These are phyloP conservation scores for Coemansia sp. DNA, from an alignment of 192 early-diverging fungal genomes.

Conservation along the genomic window DNA sequence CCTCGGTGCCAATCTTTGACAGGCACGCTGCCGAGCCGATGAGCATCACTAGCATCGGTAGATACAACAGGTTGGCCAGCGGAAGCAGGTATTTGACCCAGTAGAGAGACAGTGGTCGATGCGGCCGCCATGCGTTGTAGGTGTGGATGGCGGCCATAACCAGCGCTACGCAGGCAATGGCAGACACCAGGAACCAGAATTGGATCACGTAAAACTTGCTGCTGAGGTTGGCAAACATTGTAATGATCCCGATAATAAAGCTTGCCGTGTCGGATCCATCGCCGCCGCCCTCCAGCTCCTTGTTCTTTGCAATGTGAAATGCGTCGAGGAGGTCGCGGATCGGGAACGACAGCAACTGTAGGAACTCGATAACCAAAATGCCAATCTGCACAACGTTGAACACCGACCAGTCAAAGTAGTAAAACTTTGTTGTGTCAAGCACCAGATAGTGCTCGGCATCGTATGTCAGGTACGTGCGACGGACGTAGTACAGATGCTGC, in stretches of 20 bases:
- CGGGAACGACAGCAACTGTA: constrained; percentile 76
- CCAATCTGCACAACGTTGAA: constrained; percentile 69
- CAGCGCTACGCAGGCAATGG: constrained; percentile 30
- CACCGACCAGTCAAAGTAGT: constrained; percentile 46
- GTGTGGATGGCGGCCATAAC: constrained; percentile 29
- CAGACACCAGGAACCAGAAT: constrained; percentile 49
- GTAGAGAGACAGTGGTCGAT: constrained; percentile 40
- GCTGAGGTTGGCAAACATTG: constrained; percentile 49
- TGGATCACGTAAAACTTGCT: constrained; percentile 49
- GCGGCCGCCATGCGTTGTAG: constrained; percentile 39
- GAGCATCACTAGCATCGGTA: constrained; percentile 55
- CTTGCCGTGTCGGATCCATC: constrained; percentile 20
- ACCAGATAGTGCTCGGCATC: constrained; percentile 50
- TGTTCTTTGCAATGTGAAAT: constrained; percentile 22
- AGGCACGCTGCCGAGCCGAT: constrained; percentile 54
- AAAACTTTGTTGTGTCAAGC: constrained; percentile 39
- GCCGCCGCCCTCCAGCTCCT: constrained; percentile 4
- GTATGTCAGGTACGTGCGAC: constrained; percentile 40
- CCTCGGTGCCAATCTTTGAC: constrained; percentile 42
- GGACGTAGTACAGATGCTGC: constrained; percentile 53
- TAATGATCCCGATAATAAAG: constrained; percentile 48
- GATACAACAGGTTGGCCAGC: constrained; percentile 50
- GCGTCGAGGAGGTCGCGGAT: constrained; percentile 64
- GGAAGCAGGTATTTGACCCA: constrained; percentile 55
- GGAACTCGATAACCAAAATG: constrained; percentile 69